These are phyloP conservation scores for Croton laevigatus DNA, from an alignment of 441 rosid genomes.

Conservation along the genomic window DNA sequence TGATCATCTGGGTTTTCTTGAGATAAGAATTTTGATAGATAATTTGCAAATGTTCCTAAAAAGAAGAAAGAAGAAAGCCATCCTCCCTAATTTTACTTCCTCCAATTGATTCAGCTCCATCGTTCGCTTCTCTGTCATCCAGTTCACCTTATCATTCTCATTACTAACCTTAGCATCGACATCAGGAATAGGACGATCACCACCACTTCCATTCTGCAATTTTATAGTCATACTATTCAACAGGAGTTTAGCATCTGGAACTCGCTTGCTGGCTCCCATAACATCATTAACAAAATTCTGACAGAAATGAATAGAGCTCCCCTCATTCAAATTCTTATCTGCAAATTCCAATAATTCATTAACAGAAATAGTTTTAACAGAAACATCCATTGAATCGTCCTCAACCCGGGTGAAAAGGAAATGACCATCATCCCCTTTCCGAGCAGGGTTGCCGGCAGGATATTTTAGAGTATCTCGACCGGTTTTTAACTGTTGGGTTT, in stretches of 20 bases:
- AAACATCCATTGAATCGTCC: slow-evolving; percentile 58
- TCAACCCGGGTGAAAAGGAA: slow-evolving; percentile 73
- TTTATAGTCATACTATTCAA: slow-evolving; percentile 18
- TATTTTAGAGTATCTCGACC: slow-evolving; percentile 47
- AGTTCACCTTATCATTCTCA: slow-evolving; percentile 11
- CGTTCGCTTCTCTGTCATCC: slow-evolving; percentile 13
- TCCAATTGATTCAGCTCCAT: slow-evolving; percentile 20
- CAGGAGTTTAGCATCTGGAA: slow-evolving; percentile 36
- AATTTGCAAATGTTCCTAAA: slow-evolving; percentile 84
- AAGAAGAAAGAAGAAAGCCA: slow-evolving; percentile 68
- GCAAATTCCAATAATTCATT: slow-evolving; percentile 69
- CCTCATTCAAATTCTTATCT: slow-evolving; percentile 86
- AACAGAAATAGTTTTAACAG: slow-evolving; percentile 54
- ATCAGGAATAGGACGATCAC: neutral
- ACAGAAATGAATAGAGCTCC: slow-evolving; percentile 68
- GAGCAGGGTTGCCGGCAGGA: slow-evolving; percentile 68
- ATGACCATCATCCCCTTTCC: slow-evolving; percentile 28
- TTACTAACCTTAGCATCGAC: neutral
- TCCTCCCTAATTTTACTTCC: slow-evolving; percentile 81
- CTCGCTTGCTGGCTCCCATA: slow-evolving; percentile 58
- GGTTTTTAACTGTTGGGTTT: slow-evolving; percentile 48
- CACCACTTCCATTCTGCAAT: slow-evolving; percentile 34
- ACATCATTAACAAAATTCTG: slow-evolving; percentile 78
- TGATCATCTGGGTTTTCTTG: slow-evolving; percentile 91
- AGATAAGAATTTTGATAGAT: slow-evolving; percentile 89